These are phyloP conservation scores for Physocladia obscura DNA, from an alignment of 192 early-diverging fungal genomes.

Conservation along the genomic window DNA sequence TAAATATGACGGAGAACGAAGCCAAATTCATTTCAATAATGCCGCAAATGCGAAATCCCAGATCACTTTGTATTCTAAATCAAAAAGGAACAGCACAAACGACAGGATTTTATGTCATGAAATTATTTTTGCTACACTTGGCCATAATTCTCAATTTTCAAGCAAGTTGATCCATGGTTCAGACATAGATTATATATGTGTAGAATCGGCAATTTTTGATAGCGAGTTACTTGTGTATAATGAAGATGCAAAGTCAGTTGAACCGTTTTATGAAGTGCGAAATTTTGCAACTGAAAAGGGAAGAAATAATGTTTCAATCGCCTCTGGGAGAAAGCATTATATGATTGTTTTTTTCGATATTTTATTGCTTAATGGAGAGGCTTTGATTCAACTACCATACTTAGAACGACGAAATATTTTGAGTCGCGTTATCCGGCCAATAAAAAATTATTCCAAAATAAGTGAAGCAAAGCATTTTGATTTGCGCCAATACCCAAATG, in stretches of 20 bases:
- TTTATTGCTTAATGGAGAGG: conserved; percentile 5
- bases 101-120: conserved; percentile 20
- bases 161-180: neutral
- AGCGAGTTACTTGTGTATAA: conserved; percentile 15
- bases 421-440: conserved; percentile 5
- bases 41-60: neutral
- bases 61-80: conserved; percentile 16
- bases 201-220: conserved; percentile 10
- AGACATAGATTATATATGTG: neutral
- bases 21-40: conserved; percentile 12
- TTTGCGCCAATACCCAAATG: too few species aligned
- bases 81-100: conserved; percentile 15
- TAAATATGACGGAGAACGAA: conserved; percentile 26
- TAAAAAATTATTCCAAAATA: neutral
- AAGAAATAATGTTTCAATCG: neutral
- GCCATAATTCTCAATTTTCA: neutral
- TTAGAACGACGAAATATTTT: conserved; percentile 3
- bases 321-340: neutral
- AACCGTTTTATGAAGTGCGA: conserved; percentile 16
- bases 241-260: conserved; percentile 1
- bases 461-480: conserved; percentile 12
- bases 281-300: conserved; percentile 7
- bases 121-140: conserved; percentile 9
- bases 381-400: neutral
- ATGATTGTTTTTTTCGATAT: conserved; percentile 19